Evolutionary conservation across 2,329 filamentous ascomycete species (phyloP).

Genomic region (Mariannaea sp.): DNA sequence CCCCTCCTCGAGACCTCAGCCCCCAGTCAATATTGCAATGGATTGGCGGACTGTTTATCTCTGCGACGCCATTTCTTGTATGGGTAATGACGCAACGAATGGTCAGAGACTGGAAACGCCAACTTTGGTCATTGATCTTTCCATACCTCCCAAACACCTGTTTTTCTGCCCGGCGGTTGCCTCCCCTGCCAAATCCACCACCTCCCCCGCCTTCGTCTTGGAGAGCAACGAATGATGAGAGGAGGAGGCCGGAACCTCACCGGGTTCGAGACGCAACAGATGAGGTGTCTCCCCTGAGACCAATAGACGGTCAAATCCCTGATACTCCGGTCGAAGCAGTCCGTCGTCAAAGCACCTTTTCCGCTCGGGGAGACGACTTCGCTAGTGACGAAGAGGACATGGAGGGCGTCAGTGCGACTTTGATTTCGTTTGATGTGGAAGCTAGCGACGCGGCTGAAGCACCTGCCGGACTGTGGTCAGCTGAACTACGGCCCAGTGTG

Average conservation of each 20-base stretch:
- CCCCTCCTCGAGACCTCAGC: constrained; percentile 47
- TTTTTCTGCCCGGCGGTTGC: constrained; percentile 32
- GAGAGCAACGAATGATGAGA: constrained; percentile 20
- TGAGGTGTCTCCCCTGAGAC: constrained; percentile 34
- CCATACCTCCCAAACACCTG: constrained; percentile 47
- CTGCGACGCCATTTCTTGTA: constrained; percentile 52
- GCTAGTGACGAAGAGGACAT: constrained; percentile 62
- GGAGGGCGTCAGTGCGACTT: constrained; percentile 58
- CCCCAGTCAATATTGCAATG: constrained; percentile 49
- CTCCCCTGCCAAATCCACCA: constrained; percentile 28
- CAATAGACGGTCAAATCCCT: constrained; percentile 40
- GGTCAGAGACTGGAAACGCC: constrained; percentile 43
- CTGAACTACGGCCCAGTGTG: constrained; percentile 59
- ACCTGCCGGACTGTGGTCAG: constrained; percentile 60
- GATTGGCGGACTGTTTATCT: constrained; percentile 48
- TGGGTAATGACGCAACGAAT: constrained; percentile 51
- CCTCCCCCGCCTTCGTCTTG: constrained; percentile 30
- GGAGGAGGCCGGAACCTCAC: constrained; percentile 28
- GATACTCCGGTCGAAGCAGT: constrained; percentile 42
- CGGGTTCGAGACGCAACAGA: constrained; percentile 31
- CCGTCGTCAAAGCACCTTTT: constrained; percentile 53
- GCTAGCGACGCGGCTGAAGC: constrained; percentile 58
- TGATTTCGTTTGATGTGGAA: constrained; percentile 67
- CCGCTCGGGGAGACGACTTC: constrained; percentile 56
- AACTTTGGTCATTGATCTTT: constrained; percentile 48